Conservation (phyloP, 1,284 basidiomycete genomes). For the Ceratobasidium sp. region DNA sequence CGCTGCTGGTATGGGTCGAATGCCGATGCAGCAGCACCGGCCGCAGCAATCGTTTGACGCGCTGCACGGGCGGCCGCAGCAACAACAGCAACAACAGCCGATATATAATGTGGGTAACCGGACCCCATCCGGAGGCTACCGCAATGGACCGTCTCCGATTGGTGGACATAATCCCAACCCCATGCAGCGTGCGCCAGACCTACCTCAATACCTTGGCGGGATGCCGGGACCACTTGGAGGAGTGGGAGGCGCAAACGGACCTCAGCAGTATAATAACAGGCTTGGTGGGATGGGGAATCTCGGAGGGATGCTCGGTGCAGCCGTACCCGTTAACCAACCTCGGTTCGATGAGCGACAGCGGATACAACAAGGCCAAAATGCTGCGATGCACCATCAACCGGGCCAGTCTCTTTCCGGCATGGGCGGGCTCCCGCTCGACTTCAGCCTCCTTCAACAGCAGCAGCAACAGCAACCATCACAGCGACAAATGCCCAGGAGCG, state of each 20-base stretch:
- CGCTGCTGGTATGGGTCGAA: conserved; percentile 21
- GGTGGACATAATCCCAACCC: conserved; percentile 57
- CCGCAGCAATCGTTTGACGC: conserved; percentile 62
- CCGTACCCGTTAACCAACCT: conserved; percentile 29
- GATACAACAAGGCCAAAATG: conserved; percentile 34
- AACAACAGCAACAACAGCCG: conserved; percentile 47
- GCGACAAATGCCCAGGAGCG: conserved; percentile 35
- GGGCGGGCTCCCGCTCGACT: conserved; percentile 34
- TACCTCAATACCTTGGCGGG: conserved; percentile 23
- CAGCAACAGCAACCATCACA: conserved; percentile 32
- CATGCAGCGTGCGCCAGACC: conserved; percentile 57
- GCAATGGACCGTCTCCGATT: conserved; percentile 70
- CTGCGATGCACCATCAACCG: conserved; percentile 30
- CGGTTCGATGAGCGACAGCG: conserved; percentile 40
- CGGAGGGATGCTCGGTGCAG: conserved; percentile 29
- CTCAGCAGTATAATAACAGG: conserved; percentile 30
- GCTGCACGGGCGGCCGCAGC: conserved; percentile 55
- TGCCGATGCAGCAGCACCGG: conserved; percentile 57
- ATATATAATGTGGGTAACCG: conserved; percentile 63
- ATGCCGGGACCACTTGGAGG: conserved; percentile 54
- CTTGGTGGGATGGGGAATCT: conserved; percentile 33
- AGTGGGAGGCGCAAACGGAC: conserved; percentile 51
- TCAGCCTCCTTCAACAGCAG: conserved; percentile 30
- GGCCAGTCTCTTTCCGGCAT: conserved; percentile 36
- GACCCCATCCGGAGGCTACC: conserved; percentile 67